Evolutionary conservation across 139 green algal species (phyloP).

Genomic region (Marvania coccoides): DNA sequence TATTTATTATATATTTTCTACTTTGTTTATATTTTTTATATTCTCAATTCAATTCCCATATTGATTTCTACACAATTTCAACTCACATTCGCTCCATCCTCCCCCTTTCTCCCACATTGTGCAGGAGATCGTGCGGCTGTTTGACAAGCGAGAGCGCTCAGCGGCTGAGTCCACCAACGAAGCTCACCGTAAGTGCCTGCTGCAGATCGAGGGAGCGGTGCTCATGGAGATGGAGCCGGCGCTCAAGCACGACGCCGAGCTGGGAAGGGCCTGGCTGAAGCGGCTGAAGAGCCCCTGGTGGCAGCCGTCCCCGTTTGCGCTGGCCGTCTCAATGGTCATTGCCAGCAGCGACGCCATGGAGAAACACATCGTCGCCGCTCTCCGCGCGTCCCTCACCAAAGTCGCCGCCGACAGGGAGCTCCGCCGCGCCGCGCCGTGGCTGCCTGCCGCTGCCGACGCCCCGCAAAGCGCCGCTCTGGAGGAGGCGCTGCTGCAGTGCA

Average conservation of each 20-base stretch:
- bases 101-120: background rate
- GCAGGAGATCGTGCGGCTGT: constrained; percentile 19
- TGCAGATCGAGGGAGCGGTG: constrained; percentile 17
- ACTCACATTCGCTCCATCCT: too few species aligned
- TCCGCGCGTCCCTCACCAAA: background rate
- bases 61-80: too few species aligned
- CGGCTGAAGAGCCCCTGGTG: background rate
- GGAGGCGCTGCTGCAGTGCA: constrained; percentile 3
- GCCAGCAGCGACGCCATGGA: constrained; percentile 14
- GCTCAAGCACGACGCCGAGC: constrained; percentile 18
- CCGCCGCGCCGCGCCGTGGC: background rate
- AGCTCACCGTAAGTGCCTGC: constrained; percentile 8
- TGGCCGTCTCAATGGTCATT: constrained; percentile 16
- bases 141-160: background rate
- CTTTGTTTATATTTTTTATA: background rate
- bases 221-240: constrained; percentile 27
- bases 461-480: background rate
- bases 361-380: constrained; percentile 5
- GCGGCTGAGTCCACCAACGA: background rate
- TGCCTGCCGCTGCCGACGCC: background rate
- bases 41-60: background rate
- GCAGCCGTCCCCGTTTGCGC: constrained; percentile 4
- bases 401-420: background rate
- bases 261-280: constrained; percentile 4
- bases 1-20: background rate